phyloP scores from a whole-genome alignment of 2,329 filamentous ascomycete genomes.

The Ramichloridium luteum region DNA sequence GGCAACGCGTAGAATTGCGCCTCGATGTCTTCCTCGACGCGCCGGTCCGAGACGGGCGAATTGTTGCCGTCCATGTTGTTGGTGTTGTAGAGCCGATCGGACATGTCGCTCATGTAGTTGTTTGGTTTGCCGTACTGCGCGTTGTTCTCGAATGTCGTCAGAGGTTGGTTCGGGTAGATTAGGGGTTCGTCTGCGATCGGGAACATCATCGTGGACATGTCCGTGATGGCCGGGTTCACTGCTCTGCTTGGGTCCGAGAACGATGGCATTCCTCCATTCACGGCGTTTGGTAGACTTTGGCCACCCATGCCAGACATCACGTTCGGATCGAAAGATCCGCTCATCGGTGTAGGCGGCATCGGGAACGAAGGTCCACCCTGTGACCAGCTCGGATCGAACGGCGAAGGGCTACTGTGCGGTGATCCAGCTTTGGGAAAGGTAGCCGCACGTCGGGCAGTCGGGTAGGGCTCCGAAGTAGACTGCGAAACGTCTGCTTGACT shows the following conservation, averaged over 20 bases:
- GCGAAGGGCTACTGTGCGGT: constrained; percentile 8
- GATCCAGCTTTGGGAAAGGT: constrained; percentile 17
- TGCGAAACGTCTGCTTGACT: constrained; percentile 21
- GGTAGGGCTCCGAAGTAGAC: constrained; percentile 4
- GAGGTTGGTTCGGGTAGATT: constrained; percentile 65
- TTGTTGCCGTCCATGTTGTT: constrained; percentile 5
- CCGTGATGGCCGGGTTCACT: constrained; percentile 43
- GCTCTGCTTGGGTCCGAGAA: constrained; percentile 19
- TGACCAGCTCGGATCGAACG: constrained; percentile 11
- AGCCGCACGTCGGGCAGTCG: constrained; percentile 14
- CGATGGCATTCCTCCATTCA: constrained; percentile 12
- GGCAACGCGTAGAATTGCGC: constrained; percentile 62
- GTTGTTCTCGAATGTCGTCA: constrained; percentile 44
- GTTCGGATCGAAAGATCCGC: constrained; percentile 13
- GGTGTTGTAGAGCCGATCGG: constrained; percentile 9
- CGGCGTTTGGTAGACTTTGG: constrained; percentile 11
- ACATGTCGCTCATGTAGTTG: constrained; percentile 9
- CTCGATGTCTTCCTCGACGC: constrained; percentile 49
- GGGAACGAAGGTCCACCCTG: constrained; percentile 15
- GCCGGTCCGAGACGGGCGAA: constrained; percentile 10
- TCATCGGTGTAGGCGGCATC: constrained; percentile 17
- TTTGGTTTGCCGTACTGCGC: constrained; percentile 23
- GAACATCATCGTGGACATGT: constrained; percentile 70
- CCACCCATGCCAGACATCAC: constrained; percentile 7
- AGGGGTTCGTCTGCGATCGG: constrained; percentile 59